phyloP scores from a whole-genome alignment of 2,329 filamentous ascomycete species.

The Westerdykella aurantiaca region DNA sequence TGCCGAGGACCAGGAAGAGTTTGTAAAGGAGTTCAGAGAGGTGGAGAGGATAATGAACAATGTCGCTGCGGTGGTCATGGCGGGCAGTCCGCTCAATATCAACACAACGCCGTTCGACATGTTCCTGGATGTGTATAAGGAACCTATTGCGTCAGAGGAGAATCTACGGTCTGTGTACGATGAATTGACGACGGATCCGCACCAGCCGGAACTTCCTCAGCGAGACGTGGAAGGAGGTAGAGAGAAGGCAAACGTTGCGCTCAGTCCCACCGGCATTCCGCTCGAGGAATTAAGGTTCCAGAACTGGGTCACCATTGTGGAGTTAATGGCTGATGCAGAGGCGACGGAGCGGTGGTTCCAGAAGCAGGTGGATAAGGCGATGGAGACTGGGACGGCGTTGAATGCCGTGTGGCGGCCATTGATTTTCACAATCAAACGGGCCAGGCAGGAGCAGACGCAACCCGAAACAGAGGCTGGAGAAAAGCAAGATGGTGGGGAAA shows the following conservation, averaged over 20 bases:
- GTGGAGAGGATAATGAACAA: conserved; percentile 23
- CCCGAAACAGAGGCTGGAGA: too few relatives aligned
- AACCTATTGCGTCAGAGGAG: conserved; percentile 17
- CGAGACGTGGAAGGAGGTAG: not conserved
- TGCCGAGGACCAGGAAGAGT: not conserved
- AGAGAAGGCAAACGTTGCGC: conserved; percentile 6
- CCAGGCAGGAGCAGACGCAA: too few relatives aligned
- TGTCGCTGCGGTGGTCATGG: conserved; percentile 28
- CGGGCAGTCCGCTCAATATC: conserved; percentile 33
- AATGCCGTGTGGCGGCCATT: not conserved
- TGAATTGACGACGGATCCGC: conserved; percentile 39
- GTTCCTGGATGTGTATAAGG: conserved; percentile 25
- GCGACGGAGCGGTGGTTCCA: conserved; percentile 11
- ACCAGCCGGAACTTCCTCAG: conserved; percentile 19
- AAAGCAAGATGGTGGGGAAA: too few relatives aligned
- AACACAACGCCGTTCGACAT: conserved; percentile 32
- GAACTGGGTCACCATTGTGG: conserved; percentile 46
- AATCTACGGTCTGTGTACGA: conserved; percentile 40
- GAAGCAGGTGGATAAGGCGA: conserved; percentile 6
- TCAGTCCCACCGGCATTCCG: conserved; percentile 38
- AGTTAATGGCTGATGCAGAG: conserved; percentile 40
- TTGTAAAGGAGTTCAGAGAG: conserved; percentile 13
- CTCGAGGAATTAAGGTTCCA: conserved; percentile 44
- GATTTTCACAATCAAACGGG: not conserved
- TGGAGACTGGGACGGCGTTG: not conserved